Base-by-base conservation (phyloP, 768 basidiomycete genomes). In the Podaxis sp. region DNA sequence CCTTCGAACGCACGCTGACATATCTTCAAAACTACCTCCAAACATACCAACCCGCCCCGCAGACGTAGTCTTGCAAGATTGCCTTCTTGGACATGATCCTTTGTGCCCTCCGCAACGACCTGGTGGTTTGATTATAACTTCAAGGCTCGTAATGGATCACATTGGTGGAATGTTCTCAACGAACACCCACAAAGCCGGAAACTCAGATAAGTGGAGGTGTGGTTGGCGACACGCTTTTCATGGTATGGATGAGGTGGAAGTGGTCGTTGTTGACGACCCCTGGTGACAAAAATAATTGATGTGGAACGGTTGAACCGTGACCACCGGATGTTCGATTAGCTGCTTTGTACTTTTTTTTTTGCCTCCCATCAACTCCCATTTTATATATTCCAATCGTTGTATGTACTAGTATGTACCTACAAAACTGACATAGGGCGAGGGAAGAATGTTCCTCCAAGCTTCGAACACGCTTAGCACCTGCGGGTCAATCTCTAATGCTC, bases 141-240 rank as follows among this genome's bases (percentile, higher is more conserved):
- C 78, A 2, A 72, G 77, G 58, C 69, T 79, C 15, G 70, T 80
- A 26, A 73, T 80, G 72, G 78, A 80, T 65, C 76, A 79, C 60
- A 75, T 81, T 26, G 78, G 79, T 26, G 78, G 73, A 13, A 68
- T 67, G 63, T 70, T 68, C 12, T 78, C 77, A 49, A 81, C 78
- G 3, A 72, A 72, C 48, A 48, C 36, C 5, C 68, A 72, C 3
- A 75, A 78, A 56, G 37, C 55, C 2, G 69, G 72, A 11, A 73
- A 74, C 36, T 49, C 63, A 11, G 72, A 76, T 33, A 76, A 77
- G 61, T 80, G 78, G 77, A 71, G 74, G 60, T 81, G 79, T 63
- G 75, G 78, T n/a, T 80, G 78, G 80, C 72, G 78, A 22, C 78
- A 80, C 69, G 73, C 78, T 28, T 80, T 81, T 59, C 78, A 82